Base-by-base conservation (phyloP, 805 yeast genomes). In the Brettanomyces anomalus region DNA sequence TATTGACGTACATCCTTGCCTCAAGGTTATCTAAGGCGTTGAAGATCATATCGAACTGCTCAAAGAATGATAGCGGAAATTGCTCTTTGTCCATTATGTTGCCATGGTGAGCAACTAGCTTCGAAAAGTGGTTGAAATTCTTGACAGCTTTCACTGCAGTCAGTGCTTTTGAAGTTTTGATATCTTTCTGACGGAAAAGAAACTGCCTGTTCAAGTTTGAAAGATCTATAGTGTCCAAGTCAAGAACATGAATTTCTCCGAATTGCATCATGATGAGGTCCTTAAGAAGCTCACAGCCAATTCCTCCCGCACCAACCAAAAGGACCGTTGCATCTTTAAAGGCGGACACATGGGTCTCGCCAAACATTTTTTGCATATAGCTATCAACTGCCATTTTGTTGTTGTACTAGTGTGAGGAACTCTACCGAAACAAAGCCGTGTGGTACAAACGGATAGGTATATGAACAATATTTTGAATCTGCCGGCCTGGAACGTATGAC, bases 231-330 rank as follows among this genome's bases (percentile, higher is more conserved):
- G 97, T 93, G 58, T 93, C 99, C 43, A 93, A 70, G 64, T 93
- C 99, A n/a, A 89, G 89, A 26, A 89, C 73, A 57, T 87, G 95
- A 44, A 89, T 81, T 54, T 85, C 94, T 3, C 93, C 93, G 50
- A 81, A 82, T 6, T 93, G 89, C 60, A 85, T 70, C 48, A 87
- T 63, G 4, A 85, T 77, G 40, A 89, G 66, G 56, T 89, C 83
- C 57, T 89, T 89, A 45, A 89, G 66, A 37, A 89, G 65, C 60
- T 89, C 97, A 59, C 96, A 89, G 2, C 97, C 97, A 49, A 89
- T 88, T 5, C 97, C 97, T 26, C 97, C 97, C 1, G 97, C 95
- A 4, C 97, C 97, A 2, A 89, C 94, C 63, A 89, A 66, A 24
- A 89, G 65, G 13, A 88, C 85, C 48, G 76, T 81, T 5, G 84